Percentiles rank a stretch among this genome's conserved stretches.
These are phyloP conservation scores for Linnemannia schmuckeri DNA, from an alignment of 192 early-diverging fungal genomes.

Conservation along the genomic window DNA sequence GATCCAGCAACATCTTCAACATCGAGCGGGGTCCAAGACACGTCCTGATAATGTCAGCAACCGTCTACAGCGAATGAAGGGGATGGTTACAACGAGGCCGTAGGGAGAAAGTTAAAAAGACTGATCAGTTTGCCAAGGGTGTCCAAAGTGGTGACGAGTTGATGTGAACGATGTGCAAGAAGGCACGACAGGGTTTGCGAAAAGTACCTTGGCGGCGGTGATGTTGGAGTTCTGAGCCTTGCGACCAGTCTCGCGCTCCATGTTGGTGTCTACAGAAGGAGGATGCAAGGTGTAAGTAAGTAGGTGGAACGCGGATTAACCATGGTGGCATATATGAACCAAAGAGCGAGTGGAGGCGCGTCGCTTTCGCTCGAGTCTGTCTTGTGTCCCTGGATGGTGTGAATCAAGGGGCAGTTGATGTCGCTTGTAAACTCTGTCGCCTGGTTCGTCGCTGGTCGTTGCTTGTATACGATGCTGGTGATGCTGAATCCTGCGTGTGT, in stretches of 20 bases:
- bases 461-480: neutral
- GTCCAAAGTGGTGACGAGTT: neutral
- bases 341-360: neutral
- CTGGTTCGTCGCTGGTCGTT: neutral
- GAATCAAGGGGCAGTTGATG: neutral
- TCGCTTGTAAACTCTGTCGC: neutral
- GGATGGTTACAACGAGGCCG: neutral
- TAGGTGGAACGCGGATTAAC: neutral
- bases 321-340: neutral
- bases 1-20: slow-evolving; percentile 99
- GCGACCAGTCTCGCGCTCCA: slow-evolving; percentile 95
- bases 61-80: slow-evolving; percentile 69
- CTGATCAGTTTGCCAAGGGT: neutral
- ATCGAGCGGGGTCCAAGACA: slow-evolving; percentile 98
- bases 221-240: slow-evolving; percentile 99
- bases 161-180: neutral
- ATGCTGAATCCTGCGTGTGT: neutral
- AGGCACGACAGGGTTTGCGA: neutral
- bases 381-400: neutral
- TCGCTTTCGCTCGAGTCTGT: neutral
- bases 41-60: slow-evolving; percentile 98
- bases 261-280: slow-evolving; percentile 75
- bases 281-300: neutral
- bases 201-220: slow-evolving; percentile 91
- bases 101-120: neutral